A percentile compares a stretch with the other conserved stretches of the same genome.
Conservation (phyloP, 2,329 filamentous ascomycete species). For the Pseudocercospora vitis region DNA sequence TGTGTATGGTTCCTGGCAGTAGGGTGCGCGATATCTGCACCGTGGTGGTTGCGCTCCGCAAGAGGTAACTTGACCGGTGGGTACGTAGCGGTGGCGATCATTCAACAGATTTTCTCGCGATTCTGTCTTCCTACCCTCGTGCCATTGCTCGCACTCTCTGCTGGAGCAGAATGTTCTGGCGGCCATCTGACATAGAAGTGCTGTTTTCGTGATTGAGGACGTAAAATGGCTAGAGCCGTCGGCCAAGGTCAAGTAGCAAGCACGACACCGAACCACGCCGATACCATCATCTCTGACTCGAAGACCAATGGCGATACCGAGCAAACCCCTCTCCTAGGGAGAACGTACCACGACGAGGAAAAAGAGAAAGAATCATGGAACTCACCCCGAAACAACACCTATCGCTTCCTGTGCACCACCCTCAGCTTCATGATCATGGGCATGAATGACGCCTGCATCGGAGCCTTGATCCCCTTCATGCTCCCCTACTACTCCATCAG, state of each 20-base stretch:
- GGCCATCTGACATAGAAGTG: no score
- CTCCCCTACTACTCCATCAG: not conserved
- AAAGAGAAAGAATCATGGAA: not conserved
- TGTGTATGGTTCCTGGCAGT: not conserved
- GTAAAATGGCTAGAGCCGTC: no score
- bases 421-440: not conserved
- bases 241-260: no score
- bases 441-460: not conserved
- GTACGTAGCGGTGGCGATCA: not conserved
- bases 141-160: no score
- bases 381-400: not conserved
- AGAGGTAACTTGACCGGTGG: not conserved
- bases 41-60: not conserved
- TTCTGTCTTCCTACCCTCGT: no score
- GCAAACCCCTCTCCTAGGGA: not conserved
- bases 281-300: not conserved
- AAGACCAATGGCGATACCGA: not conserved
- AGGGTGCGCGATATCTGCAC: not conserved
- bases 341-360: not conserved
- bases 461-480: not conserved
- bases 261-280: no score
- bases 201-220: no score
- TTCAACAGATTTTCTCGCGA: not conserved
- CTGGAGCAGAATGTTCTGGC: no score
- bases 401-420: not conserved